Evolutionary conservation across 148 eudicot genomes (phyloP), one percentile per base, ranked within the genome.

Genomic region (Vaccinium darrowii): DNA sequence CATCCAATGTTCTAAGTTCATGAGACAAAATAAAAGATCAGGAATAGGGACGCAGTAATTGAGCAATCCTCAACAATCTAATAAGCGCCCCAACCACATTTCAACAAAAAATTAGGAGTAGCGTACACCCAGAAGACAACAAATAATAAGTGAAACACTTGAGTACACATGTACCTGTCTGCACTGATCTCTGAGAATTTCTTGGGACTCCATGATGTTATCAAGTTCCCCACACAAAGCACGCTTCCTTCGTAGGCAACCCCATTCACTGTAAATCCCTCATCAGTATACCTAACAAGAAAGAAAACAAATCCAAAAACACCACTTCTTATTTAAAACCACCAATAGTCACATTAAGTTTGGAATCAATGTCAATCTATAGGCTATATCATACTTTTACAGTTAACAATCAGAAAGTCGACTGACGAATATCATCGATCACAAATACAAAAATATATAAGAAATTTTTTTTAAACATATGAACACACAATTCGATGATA

Each of bases 201-300:
- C 58, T 88, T 93, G 60, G 94, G 96, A 33, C 85, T 84, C 98
- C 99, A 95, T 11, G 98, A 95, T 86, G 93, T 90, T n/a, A 97
- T 77, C 88, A 94, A 86, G 87, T 95, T 97, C 25, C 99, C 99
- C 60, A 93, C 92, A 86, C 98, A 95, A 52, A 97, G 87, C 75
- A 97, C 76, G 85, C 99, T 95, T 15, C 99, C 98, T 83, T 95
- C 99, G 79, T 95, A 94, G 85, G 83, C 79, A 10, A 91, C 92
- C 27, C 95, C 98, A 83, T 95, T 97, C 49, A 95, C 98, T 53
- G 88, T 91, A 76, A 95, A 97, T 76, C 99, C 98, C 23, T 90
- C 89, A 16, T 93, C 94, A 27, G 92, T 93, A 87, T 87, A 93
- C 92, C 98, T 95, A 88, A 65, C 56, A 43, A 74, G 67, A 87